Evolutionary conservation across 140 eudicot species (phyloP).

Genomic region (Flaveria floridana): DNA sequence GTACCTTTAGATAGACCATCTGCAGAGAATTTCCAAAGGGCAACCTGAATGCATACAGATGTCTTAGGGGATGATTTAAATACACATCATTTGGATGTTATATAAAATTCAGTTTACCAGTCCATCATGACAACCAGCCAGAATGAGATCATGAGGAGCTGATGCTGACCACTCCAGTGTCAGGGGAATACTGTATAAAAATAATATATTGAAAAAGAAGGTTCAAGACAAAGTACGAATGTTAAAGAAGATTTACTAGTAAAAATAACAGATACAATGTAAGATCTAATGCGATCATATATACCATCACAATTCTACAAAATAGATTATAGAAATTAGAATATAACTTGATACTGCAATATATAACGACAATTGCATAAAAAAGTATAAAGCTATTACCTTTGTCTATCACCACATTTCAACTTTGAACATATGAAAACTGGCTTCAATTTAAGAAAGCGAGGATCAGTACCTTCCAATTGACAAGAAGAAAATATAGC

Average conservation of each 20-base stretch:
- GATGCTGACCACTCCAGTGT: conserved; percentile 93
- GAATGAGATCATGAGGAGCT: conserved; percentile 79
- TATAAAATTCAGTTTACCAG: conserved; percentile 46
- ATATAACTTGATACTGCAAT: background rate
- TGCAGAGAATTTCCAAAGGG: conserved; percentile 74
- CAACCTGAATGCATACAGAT: conserved; percentile 61
- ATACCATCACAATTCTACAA: background rate
- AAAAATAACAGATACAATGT: background rate
- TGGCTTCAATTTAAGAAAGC: conserved; percentile 76
- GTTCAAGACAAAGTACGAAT: background rate
- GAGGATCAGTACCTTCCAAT: conserved; percentile 71
- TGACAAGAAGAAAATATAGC: conserved; percentile 49
- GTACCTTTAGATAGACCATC: conserved; percentile 59
- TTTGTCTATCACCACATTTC: conserved; percentile 66
- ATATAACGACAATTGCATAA: background rate
- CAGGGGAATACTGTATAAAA: conserved; percentile 67
- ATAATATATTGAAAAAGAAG: conserved; percentile 6
- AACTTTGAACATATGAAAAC: conserved; percentile 75
- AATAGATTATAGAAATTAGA: background rate
- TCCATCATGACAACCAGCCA: conserved; percentile 99
- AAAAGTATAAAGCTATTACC: conserved; percentile 41
- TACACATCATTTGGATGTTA: background rate
- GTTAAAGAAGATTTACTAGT: background rate
- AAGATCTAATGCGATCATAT: background rate
- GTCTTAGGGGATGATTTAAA: conserved; percentile 12